Evolutionary conservation across 2,329 filamentous ascomycete species (phyloP).

Genomic region (Leptographium lundbergii): DNA sequence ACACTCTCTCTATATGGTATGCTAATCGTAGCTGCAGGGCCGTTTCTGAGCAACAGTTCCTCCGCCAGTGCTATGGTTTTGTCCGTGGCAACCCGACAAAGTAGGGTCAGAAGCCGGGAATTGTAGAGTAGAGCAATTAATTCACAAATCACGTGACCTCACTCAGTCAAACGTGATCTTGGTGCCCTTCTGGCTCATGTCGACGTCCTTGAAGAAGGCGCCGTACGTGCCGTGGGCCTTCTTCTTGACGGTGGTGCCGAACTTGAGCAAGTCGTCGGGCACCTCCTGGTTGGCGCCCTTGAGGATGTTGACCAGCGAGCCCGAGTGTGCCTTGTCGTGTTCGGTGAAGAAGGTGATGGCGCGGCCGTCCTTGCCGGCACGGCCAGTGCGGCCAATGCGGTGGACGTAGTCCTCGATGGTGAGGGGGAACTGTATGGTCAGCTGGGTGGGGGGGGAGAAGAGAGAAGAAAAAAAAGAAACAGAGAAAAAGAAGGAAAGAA

Average conservation of each 20-base stretch:
- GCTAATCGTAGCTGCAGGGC: slow-evolving; percentile 18
- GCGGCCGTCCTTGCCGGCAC: slow-evolving; percentile 77
- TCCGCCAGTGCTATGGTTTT: slow-evolving; percentile 32
- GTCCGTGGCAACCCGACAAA: slow-evolving; percentile 4
- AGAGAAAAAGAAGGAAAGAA: background rate
- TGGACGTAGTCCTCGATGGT: slow-evolving; percentile 98
- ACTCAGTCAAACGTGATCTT: slow-evolving; percentile 78
- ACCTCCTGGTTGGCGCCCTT: slow-evolving; percentile 86
- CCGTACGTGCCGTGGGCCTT: slow-evolving; percentile 94
- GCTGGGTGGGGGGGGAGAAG: background rate
- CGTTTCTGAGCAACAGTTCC: slow-evolving; percentile 40
- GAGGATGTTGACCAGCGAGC: slow-evolving; percentile 87
- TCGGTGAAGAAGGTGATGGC: slow-evolving; percentile 93
- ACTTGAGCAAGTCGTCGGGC: slow-evolving; percentile 83
- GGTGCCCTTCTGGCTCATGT: slow-evolving; percentile 69
- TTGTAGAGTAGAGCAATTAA: background rate
- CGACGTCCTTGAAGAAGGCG: slow-evolving; percentile 86
- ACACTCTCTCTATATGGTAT: background rate
- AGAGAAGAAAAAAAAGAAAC: background rate
- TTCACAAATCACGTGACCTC: background rate
- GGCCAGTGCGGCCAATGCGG: slow-evolving; percentile 86
- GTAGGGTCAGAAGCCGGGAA: background rate
- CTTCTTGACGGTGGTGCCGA: slow-evolving; percentile 97
- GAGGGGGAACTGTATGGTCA: slow-evolving; percentile 54
- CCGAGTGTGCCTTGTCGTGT: slow-evolving; percentile 83